Percentiles rank a stretch among this genome's conserved stretches.
Evolutionary conservation across 768 basidiomycete genomes (phyloP).

Genomic region (Austroboletus festivus): DNA sequence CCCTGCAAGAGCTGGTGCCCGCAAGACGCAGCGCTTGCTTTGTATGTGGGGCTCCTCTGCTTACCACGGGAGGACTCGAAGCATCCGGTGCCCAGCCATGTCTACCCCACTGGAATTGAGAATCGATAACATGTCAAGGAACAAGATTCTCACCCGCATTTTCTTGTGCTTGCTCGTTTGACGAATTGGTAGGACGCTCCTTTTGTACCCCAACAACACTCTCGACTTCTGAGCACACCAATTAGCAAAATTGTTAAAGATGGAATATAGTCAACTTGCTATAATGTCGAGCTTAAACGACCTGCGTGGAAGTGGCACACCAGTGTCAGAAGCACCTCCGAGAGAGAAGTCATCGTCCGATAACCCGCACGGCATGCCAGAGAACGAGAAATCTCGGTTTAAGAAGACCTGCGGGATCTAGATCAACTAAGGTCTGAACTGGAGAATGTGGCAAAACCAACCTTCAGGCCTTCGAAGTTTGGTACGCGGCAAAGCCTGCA

Average conservation of each 20-base stretch:
- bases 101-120: constrained; percentile 1
- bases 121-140: background rate
- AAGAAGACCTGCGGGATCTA: background rate
- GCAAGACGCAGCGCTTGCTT: background rate
- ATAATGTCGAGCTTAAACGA: background rate
- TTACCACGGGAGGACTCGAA: background rate
- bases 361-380: background rate
- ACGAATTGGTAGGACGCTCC: background rate
- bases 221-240: constrained; percentile 2
- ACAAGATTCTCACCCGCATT: constrained; percentile 2
- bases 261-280: background rate
- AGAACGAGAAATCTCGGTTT: background rate
- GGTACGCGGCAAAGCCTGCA: constrained; percentile 18
- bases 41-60: background rate
- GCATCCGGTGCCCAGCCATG: background rate
- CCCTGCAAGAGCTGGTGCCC: constrained; percentile 1
- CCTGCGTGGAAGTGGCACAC: background rate
- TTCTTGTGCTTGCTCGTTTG: constrained; percentile 1
- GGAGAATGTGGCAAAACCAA: background rate
- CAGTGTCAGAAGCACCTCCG: background rate
- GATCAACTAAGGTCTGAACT: background rate
- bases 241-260: constrained; percentile 11
- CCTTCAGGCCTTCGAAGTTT: constrained; percentile 19
- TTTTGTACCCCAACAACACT: background rate
- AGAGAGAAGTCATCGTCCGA: background rate